Conservation (phyloP, 306 rosid species). For the Quercus glauca region DNA sequence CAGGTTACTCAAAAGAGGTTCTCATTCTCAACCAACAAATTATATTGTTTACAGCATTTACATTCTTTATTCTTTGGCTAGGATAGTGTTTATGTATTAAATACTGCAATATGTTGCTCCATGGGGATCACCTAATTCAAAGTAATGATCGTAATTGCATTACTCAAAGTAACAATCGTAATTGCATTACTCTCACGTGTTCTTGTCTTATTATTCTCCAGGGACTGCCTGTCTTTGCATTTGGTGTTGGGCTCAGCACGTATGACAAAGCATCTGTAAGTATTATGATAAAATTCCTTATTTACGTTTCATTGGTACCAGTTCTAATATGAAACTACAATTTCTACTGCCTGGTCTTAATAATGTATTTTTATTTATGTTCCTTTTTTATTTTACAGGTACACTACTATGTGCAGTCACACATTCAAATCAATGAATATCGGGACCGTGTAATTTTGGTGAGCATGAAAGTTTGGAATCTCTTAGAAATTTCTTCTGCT, state of each 20-base stretch:
- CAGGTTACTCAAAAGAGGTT: conserved; percentile 96
- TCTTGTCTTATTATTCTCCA: conserved; percentile 23
- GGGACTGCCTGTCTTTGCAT: conserved; percentile 92
- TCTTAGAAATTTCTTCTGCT: not conserved
- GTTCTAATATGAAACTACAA: not conserved
- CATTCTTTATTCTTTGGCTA: not conserved
- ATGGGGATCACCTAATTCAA: not conserved
- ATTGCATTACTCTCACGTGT: not conserved
- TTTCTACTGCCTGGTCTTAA: conserved; percentile 1
- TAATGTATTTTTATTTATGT: not conserved
- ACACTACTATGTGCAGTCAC: conserved; percentile 96
- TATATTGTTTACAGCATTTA: not conserved
- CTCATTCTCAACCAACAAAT: conserved; percentile 25
- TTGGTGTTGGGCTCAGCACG: conserved; percentile 87
- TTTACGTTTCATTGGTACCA: not conserved
- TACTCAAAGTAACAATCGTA: not conserved
- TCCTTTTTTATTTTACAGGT: conserved; percentile 47
- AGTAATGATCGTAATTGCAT: not conserved
- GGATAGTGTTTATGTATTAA: conserved; percentile 3
- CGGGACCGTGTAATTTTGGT: conserved; percentile 86
- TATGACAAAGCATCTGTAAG: conserved; percentile 95
- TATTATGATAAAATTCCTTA: conserved; percentile 15
- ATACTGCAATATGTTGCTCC: not conserved
- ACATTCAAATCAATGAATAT: conserved; percentile 94
- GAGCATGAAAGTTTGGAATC: conserved; percentile 26